Evolutionary conservation across 441 rosid genomes (phyloP), one percentile per base, ranked within the genome.

Genomic region (Syzygium syzygioides): DNA sequence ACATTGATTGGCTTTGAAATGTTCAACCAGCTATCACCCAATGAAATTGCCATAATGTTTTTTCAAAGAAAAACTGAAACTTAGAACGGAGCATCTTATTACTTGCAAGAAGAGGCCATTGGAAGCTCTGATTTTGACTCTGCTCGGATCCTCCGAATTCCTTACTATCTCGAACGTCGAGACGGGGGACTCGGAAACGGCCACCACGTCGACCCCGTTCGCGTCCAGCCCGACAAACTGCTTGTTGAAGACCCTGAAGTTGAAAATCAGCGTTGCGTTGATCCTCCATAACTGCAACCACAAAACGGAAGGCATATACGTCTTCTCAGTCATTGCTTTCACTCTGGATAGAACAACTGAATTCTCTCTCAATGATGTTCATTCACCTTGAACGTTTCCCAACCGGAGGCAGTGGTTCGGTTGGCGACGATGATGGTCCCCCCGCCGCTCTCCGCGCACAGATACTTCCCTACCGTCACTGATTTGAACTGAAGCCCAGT

Each of bases 301-400:
- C 3, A 2, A 85, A 15, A 84, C 68, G 17, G 54, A 20, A 71
- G 52, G 15, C 11, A 71, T 3, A 20, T 52, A 6, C 52, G 83
- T 76, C 83, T 23, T 48, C 83, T 76, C 83, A 41, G 83, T 41
- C 83, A 76, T 23, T 12, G 83, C 83, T 76, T 76, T 76, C 52
- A 6, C n/a, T 23, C 7, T 6, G 52, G 83, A 41, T 41, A 5
- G 17, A 76, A 48, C 83, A 13, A 76, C 52, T 76, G 6, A 76
- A 25, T 13, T 48, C 18, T 76, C 83, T 23, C 83, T 76, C 1
- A 10, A 41, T 14, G 18, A 52, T 23, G 52, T 26, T 23, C 53
- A 23, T 62, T 90, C 86, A 94, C 95, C 86, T 48, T 91, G 85
- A 94, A 94, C 45, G 94, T 93, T 86, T 94, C 95, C 95, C 95